Evolutionary conservation across 176 grass and related monocot species (phyloP).

Genomic region (Areca catechu): DNA sequence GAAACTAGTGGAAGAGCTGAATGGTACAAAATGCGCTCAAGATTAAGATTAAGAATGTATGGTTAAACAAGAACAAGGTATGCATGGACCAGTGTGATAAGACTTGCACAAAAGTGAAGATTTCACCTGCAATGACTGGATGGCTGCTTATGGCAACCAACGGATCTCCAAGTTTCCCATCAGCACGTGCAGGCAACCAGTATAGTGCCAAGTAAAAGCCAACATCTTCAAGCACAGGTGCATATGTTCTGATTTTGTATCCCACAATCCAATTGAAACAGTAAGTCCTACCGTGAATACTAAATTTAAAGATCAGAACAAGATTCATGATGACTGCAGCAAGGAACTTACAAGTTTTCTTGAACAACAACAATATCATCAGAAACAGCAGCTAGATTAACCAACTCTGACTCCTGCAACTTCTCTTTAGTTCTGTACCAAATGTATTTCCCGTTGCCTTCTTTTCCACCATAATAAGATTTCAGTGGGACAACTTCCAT

Average conservation of each 20-base stretch:
- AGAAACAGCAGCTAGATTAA: slow-evolving; percentile 36
- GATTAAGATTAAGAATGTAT: too few relatives aligned
- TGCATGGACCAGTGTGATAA: too few relatives aligned
- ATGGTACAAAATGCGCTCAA: slow-evolving; percentile 8
- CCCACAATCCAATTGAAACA: slow-evolving; percentile 17
- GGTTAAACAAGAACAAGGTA: too few relatives aligned
- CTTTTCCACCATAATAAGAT: slow-evolving; percentile 84
- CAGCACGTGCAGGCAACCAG: slow-evolving; percentile 80
- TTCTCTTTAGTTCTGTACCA: slow-evolving; percentile 76
- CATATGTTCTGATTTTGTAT: slow-evolving; percentile 62
- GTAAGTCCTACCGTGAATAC: slow-evolving; percentile 6
- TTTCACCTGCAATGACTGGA: slow-evolving; percentile 86
- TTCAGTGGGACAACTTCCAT: slow-evolving; percentile 71
- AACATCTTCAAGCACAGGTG: slow-evolving; percentile 67
- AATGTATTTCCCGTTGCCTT: slow-evolving; percentile 69
- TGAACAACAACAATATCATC: slow-evolving; percentile 39
- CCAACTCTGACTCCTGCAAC: slow-evolving; percentile 34
- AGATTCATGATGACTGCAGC: not conserved
- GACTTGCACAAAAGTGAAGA: not conserved
- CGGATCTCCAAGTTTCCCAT: slow-evolving; percentile 65
- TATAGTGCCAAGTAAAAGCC: slow-evolving; percentile 59
- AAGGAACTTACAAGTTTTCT: slow-evolving; percentile 55
- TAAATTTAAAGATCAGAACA: too few relatives aligned
- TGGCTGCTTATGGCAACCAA: slow-evolving; percentile 42
- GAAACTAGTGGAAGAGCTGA: slow-evolving; percentile 77